phyloP scores from a whole-genome alignment of 257 asterid species.

The Haberlea rhodopensis region DNA sequence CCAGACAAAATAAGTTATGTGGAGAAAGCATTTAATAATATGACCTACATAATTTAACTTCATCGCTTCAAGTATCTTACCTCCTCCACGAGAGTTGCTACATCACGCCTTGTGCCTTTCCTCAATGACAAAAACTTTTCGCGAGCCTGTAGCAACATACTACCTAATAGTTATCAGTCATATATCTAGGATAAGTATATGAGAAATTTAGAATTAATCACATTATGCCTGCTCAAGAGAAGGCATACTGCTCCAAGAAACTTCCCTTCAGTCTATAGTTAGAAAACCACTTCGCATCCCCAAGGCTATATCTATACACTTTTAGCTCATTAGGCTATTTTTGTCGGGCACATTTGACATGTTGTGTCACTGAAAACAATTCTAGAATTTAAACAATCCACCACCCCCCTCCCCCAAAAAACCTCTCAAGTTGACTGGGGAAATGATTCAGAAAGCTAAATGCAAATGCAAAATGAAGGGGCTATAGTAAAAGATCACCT shows the following conservation, averaged over 20 bases:
- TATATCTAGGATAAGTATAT: background rate
- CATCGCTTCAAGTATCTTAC: slow-evolving; percentile 37
- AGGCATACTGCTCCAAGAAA: slow-evolving; percentile 9
- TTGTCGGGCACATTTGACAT: background rate
- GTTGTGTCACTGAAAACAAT: slow-evolving; percentile 12
- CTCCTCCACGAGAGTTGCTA: slow-evolving; percentile 85
- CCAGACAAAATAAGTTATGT: slow-evolving; percentile 25
- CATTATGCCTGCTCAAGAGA: background rate
- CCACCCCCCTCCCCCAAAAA: slow-evolving; percentile 11
- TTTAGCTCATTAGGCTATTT: background rate
- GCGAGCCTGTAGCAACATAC: slow-evolving; percentile 63
- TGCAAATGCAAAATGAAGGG: slow-evolving; percentile 13
- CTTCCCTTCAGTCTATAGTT: background rate
- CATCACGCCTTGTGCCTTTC: slow-evolving; percentile 85
- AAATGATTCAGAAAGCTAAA: slow-evolving; percentile 10
- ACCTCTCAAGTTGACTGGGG: slow-evolving; percentile 16
- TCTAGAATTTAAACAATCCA: slow-evolving; percentile 13
- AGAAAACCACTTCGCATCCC: background rate
- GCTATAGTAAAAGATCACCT: slow-evolving; percentile 49
- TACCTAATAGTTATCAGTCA: slow-evolving; percentile 22
- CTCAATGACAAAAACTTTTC: slow-evolving; percentile 93
- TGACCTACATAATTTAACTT: slow-evolving; percentile 18
- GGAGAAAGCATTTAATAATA: slow-evolving; percentile 9
- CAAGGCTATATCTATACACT: background rate
- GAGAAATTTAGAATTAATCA: background rate